phyloP scores from a whole-genome alignment of 495 filamentous ascomycete genomes.

The Hypoxylon lienhwacheense region DNA sequence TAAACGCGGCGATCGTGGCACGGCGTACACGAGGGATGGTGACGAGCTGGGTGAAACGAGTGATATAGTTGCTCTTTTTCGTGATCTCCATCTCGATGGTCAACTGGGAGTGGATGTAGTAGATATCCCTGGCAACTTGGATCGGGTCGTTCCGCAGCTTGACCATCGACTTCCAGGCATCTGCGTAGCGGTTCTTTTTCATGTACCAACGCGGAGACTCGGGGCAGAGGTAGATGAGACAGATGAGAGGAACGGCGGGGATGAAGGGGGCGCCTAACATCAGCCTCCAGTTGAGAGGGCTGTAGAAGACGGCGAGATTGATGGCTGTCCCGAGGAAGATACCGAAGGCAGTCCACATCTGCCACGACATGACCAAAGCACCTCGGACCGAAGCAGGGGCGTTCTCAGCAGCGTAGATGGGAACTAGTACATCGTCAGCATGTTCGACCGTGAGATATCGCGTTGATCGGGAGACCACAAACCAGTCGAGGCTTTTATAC shows the following conservation, averaged over 20 bases:
- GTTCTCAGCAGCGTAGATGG: constrained; percentile 78
- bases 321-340: constrained; percentile 72
- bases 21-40: constrained; percentile 62
- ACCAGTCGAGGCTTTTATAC: constrained; percentile 56
- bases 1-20: constrained; percentile 62
- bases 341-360: constrained; percentile 83
- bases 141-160: constrained; percentile 64
- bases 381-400: constrained; percentile 73
- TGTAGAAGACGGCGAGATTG: constrained; percentile 65
- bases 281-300: constrained; percentile 67
- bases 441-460: background rate
- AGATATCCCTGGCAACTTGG: constrained; percentile 76
- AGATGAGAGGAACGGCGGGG: constrained; percentile 66
- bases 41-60: constrained; percentile 60
- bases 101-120: constrained; percentile 67
- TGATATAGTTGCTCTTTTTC: constrained; percentile 47
- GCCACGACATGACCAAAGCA: constrained; percentile 83
- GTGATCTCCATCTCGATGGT: constrained; percentile 46
- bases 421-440: constrained; percentile 58
- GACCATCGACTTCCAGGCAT: constrained; percentile 65
- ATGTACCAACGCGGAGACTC: constrained; percentile 68
- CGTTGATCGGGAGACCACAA: constrained; percentile 1
- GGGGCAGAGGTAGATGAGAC: constrained; percentile 72
- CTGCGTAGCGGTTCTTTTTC: constrained; percentile 62
- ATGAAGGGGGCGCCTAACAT: constrained; percentile 80